Evolutionary conservation across 2,329 filamentous ascomycete genomes (phyloP), one percentile per base, ranked within the genome.

Genomic region (Apiospora malaysiana): DNA sequence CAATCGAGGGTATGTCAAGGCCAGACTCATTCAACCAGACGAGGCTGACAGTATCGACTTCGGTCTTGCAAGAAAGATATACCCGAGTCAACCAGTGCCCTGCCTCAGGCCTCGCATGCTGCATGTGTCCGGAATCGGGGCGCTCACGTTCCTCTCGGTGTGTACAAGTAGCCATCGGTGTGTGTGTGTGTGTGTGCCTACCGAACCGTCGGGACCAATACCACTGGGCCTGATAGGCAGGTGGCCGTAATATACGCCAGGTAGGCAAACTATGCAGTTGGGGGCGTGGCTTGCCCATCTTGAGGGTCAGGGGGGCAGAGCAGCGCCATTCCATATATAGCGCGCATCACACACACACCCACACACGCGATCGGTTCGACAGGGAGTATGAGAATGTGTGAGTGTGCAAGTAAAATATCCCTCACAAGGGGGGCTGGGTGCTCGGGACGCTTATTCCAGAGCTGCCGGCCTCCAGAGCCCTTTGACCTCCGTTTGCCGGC

Each of bases 181-280:
- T 12, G 51, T 59, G 27, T 46, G 27, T 46, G 43, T 18, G 45
- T 7, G 45, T 47, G 45, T 40, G 56, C 2, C 27, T 63, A 63
- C 56, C 56, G 32, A 40, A 12, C 32, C 10, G 32, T 40, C 56
- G 56, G 56, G 32, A n/a, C 56, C 56, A 40, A 63, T 18, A 59
- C 4, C 32, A 21, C 10, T 32, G 32, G 56, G 32, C 40, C 32
- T 9, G 37, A 63, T 63, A 63, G 56, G 56, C n/a, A 63, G 56
- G 56, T 40, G 32, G 56, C 56, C 56, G 5, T n/a, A 40, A 40
- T 40, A 40, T 63, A 63, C 32, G 56, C 56, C 56, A 40, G 56
- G 56, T 63, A 63, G 40, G 56, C 21, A 9, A 32, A 63, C 18
- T 63, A 40, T 40, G 56, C 32, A 63, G 56, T 63, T 63, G 56